Evolutionary conservation across 2,329 filamentous ascomycete species (phyloP), one percentile per base, ranked within the genome.

Genomic region (Fusarium circinatum): DNA sequence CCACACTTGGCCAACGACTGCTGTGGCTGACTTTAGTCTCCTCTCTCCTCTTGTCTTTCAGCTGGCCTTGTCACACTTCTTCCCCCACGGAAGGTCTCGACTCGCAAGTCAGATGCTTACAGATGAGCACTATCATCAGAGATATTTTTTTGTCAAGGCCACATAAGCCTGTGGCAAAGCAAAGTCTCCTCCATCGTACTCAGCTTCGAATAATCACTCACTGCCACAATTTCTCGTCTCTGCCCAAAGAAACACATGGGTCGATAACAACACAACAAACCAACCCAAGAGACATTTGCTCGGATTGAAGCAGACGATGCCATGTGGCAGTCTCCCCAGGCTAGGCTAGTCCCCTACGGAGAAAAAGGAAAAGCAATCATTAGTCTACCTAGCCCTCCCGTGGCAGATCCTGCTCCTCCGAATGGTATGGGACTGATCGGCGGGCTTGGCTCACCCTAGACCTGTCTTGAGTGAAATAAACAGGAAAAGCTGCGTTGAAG

Each of bases 321-420:
- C 73, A 75, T 75, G 72, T 75, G 73, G 70, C 72, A 70, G 70
- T 65, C 69, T 65, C 41, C 36, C 54, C 41, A 47, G 41, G n/a
- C 59, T 59, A 47, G 41, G 20, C 59, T 59, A 62, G 41, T 26
- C 45, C 56, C 18, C 22, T 45, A 41, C 28, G 47, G 47, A 60
- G 48, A 36, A 36, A 48, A 54, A 60, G 20, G 24, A 55, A 70
- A 70, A 54, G 51, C 51, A 70, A 65, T n/a, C 51, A 52, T 70
- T 67, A 60, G 52, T n/a, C 59, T 30, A 30, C 30, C 30, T 67
- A 52, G 52, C n/a, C 51, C 48, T 71, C 65, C 67, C 67, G 67
- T 51, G 39, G 38, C 38, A 63, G 61, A 63, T 63, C 42, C 54
- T 49, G 30, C 41, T 44, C 42, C 63, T 57, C 67, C 51, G 58